These are phyloP conservation scores for Arctostaphylos glauca DNA, from an alignment of 148 eudicot genomes.

Conservation along the genomic window DNA sequence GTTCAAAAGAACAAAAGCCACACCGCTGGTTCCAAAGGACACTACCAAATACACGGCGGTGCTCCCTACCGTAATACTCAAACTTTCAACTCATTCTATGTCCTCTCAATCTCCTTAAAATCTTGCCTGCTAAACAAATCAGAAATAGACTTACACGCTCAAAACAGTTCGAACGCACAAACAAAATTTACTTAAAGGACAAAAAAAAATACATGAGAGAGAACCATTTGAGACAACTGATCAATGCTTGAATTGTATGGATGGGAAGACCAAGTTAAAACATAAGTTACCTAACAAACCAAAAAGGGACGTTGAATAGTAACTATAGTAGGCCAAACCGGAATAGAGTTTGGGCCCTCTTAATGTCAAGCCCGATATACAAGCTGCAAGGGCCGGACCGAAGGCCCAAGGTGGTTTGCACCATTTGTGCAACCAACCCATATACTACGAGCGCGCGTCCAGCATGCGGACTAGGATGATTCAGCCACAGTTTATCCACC, in stretches of 20 bases:
- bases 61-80: background rate
- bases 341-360: too few relatives aligned
- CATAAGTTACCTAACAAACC: background rate
- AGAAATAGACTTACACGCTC: background rate
- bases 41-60: background rate
- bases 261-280: background rate
- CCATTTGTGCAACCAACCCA: too few relatives aligned
- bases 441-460: too few relatives aligned
- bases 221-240: background rate
- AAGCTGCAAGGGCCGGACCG: too few relatives aligned
- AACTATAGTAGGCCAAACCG: too few relatives aligned
- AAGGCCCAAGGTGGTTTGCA: too few relatives aligned
- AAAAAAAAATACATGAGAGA: background rate
- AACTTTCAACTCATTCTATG: background rate
- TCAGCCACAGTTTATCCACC: too few relatives aligned
- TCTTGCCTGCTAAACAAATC: background rate
- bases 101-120: background rate
- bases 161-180: background rate
- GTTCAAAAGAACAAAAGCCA: background rate
- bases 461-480: too few relatives aligned
- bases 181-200: background rate
- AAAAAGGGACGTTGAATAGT: background rate
- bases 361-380: too few relatives aligned
- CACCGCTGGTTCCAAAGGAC: background rate
- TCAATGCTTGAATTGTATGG: background rate